Percentiles rank a stretch among this genome's conserved stretches.
Evolutionary conservation across 2,329 filamentous ascomycete species (phyloP).

Genomic region (Dichotomopilus funicola): DNA sequence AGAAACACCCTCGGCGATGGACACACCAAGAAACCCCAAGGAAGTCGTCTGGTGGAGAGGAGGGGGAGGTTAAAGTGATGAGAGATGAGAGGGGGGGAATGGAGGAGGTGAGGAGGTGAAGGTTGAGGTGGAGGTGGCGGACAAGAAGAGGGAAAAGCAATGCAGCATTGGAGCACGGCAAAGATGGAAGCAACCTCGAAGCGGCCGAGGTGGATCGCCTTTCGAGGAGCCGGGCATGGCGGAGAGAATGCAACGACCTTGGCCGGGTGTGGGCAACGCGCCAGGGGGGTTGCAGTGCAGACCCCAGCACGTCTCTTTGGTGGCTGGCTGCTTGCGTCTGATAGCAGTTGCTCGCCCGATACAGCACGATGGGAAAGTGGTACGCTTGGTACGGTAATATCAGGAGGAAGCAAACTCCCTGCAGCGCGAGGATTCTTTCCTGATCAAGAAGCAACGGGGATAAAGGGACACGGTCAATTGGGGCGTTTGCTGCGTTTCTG

Average conservation of each 20-base stretch:
- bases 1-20: slow-evolving; percentile 6
- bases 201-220: slow-evolving; percentile 3
- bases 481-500: background rate
- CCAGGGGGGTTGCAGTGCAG: background rate
- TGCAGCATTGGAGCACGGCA: background rate
- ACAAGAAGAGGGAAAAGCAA: background rate
- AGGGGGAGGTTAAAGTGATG: background rate
- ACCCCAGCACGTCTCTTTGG: background rate
- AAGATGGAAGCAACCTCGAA: background rate
- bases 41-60: slow-evolving; percentile 6
- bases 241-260: background rate
- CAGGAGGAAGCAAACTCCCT: slow-evolving; percentile 9
- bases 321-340: slow-evolving; percentile 1
- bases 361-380: background rate
- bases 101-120: too few species aligned
- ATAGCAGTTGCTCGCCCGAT: slow-evolving; percentile 3
- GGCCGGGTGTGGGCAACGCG: background rate
- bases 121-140: background rate
- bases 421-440: slow-evolving; percentile 3
- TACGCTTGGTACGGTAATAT: background rate
- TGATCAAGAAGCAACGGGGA: slow-evolving; percentile 4
- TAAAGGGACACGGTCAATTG: slow-evolving; percentile 5
- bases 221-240: background rate
- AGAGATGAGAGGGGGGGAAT: background rate
- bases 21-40: slow-evolving; percentile 7